Evolutionary conservation across 148 eudicot species (phyloP).

Genomic region (Vaccinium darrowii): DNA sequence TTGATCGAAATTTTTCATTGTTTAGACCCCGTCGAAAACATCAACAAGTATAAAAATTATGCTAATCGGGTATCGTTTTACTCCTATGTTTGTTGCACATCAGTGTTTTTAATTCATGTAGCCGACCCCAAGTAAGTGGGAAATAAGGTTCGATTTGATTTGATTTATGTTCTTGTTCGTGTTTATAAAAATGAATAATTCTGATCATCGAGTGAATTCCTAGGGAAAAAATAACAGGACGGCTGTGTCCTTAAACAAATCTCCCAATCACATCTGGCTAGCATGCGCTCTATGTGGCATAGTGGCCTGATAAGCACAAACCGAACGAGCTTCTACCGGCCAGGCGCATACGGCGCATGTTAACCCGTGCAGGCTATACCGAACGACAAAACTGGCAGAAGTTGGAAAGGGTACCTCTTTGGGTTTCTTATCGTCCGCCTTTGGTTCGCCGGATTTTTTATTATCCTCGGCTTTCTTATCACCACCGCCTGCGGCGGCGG

Average conservation of each 20-base stretch:
- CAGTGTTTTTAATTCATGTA: too few species aligned
- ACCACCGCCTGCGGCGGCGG: conserved; percentile 20
- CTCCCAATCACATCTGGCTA: neutral
- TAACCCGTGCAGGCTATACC: neutral
- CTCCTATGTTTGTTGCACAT: neutral
- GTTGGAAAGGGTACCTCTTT: conserved; percentile 30
- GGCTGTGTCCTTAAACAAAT: neutral
- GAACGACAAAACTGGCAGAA: neutral
- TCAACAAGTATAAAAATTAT: neutral
- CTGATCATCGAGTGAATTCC: neutral
- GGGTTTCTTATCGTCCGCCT: conserved; percentile 36
- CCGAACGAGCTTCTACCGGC: neutral
- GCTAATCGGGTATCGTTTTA: neutral
- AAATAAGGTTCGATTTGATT: too few species aligned
- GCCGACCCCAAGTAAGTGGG: too few species aligned
- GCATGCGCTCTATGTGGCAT: neutral
- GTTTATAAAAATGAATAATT: neutral
- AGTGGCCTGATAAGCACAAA: neutral
- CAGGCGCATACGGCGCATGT: neutral
- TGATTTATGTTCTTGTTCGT: too few species aligned
- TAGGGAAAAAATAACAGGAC: neutral
- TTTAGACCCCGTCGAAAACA: neutral
- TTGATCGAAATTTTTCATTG: neutral
- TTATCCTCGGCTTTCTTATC: conserved; percentile 32
- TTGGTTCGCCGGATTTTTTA: conserved; percentile 41